Evolutionary conservation across 73 alveolate species (phyloP).

Genomic region (Blepharisma japonicum): DNA sequence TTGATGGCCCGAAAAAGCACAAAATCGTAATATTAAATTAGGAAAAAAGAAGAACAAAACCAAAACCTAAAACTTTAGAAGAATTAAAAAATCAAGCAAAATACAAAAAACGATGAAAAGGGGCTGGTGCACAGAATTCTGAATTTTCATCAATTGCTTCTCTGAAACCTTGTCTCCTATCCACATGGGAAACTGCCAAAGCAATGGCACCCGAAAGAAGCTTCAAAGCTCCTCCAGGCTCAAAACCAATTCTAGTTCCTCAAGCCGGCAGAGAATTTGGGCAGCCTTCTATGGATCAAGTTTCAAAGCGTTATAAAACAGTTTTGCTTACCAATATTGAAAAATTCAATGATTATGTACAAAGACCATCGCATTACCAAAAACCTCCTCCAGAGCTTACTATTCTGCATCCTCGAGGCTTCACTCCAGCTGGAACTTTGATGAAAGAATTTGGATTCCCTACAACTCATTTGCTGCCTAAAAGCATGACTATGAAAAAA

Average conservation of each 20-base stretch:
- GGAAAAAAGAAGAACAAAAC: background rate
- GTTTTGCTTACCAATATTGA: background rate
- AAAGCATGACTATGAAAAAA: too few relatives aligned
- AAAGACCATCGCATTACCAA: background rate
- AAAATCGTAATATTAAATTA: background rate
- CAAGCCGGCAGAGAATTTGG: background rate
- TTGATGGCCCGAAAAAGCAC: too few relatives aligned
- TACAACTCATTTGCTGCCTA: too few relatives aligned
- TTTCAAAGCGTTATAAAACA: background rate
- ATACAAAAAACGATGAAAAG: background rate
- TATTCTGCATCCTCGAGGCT: background rate
- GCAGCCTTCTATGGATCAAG: background rate
- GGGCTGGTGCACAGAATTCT: background rate
- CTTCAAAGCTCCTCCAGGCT: conserved; percentile 8
- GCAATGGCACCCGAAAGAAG: conserved; percentile 8
- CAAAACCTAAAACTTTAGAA: conserved; percentile 1
- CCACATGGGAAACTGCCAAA: background rate
- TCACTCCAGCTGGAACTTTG: too few relatives aligned
- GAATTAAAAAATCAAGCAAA: background rate
- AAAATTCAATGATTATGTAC: background rate
- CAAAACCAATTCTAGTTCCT: background rate
- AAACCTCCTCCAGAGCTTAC: background rate
- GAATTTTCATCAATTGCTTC: background rate
- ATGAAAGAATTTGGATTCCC: too few relatives aligned
- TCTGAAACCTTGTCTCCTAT: background rate